Conservation (phyloP, 2,329 filamentous ascomycete species). For the Epichloe hybrida region DNA sequence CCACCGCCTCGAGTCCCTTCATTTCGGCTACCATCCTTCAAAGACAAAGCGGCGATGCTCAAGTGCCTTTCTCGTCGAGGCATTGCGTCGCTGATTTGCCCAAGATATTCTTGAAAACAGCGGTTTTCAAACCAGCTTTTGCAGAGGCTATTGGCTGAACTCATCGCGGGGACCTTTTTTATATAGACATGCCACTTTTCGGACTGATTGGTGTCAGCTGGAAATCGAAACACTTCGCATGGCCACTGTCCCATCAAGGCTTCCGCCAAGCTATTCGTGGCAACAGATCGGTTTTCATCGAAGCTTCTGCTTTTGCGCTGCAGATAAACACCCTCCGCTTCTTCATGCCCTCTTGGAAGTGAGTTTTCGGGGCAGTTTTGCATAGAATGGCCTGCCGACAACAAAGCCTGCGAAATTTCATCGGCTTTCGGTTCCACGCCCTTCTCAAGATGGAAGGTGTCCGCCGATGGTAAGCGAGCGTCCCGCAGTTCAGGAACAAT, state of each 20-base stretch:
- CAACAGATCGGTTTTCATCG: background rate
- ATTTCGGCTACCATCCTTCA: background rate
- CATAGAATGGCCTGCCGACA: background rate
- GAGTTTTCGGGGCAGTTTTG: background rate
- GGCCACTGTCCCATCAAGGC: background rate
- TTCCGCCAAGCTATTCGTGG: background rate
- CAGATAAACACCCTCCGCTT: background rate
- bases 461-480: background rate
- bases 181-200: constrained; percentile 4
- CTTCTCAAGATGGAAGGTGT: background rate
- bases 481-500: background rate
- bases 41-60: background rate
- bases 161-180: constrained; percentile 1
- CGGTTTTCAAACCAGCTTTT: background rate
- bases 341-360: background rate
- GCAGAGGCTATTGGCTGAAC: constrained; percentile 5
- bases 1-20: background rate
- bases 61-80: background rate
- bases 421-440: background rate
- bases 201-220: background rate
- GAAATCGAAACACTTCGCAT: background rate
- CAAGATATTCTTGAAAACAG: background rate
- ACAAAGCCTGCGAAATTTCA: background rate
- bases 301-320: background rate
- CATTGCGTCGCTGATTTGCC: background rate